A percentile compares a stretch with the other conserved stretches of the same genome.
Conservation (phyloP, 1,284 basidiomycete genomes). For the Moesziomyces antarcticus region DNA sequence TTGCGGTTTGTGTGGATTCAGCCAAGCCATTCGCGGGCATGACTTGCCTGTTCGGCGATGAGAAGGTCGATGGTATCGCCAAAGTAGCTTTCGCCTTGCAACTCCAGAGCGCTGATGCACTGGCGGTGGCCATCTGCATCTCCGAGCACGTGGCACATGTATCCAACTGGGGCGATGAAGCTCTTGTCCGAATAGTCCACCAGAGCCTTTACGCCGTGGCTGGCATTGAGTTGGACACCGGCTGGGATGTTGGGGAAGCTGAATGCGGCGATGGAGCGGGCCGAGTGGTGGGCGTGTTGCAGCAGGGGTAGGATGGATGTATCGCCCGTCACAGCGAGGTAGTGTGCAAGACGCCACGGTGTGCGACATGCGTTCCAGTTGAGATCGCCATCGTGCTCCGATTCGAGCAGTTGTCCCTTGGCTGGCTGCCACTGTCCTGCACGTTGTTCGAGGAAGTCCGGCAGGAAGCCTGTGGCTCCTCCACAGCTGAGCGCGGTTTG, state of each 20-base stretch:
- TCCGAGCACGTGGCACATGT: constrained; percentile 55
- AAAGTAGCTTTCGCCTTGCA: constrained; percentile 52
- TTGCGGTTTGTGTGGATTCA: neutral
- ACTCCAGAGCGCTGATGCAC: constrained; percentile 41
- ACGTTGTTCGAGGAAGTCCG: constrained; percentile 47
- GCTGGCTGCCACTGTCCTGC: constrained; percentile 37
- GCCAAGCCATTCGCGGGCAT: constrained; percentile 44
- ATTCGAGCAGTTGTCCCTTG: constrained; percentile 50
- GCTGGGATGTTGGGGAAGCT: constrained; percentile 57
- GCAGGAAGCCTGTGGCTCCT: constrained; percentile 40
- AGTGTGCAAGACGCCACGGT: constrained; percentile 60
- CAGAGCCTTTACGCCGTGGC: constrained; percentile 24
- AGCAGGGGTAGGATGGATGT: constrained; percentile 50
- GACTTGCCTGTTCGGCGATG: constrained; percentile 57
- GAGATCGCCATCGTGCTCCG: constrained; percentile 54
- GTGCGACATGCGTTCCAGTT: constrained; percentile 65
- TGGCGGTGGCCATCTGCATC: constrained; percentile 34
- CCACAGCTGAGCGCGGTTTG: constrained; percentile 28
- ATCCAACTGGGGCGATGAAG: constrained; percentile 58
- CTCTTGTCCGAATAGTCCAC: constrained; percentile 60
- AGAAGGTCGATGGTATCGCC: constrained; percentile 61
- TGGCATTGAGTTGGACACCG: constrained; percentile 29
- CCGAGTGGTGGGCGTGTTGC: constrained; percentile 44
- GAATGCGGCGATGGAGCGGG: constrained; percentile 3
- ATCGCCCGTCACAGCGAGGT: constrained; percentile 56